A percentile compares a stretch with the other conserved stretches of the same genome.
These are phyloP conservation scores for Zarea fungicola DNA, from an alignment of 2,329 filamentous ascomycete species.

Conservation along the genomic window DNA sequence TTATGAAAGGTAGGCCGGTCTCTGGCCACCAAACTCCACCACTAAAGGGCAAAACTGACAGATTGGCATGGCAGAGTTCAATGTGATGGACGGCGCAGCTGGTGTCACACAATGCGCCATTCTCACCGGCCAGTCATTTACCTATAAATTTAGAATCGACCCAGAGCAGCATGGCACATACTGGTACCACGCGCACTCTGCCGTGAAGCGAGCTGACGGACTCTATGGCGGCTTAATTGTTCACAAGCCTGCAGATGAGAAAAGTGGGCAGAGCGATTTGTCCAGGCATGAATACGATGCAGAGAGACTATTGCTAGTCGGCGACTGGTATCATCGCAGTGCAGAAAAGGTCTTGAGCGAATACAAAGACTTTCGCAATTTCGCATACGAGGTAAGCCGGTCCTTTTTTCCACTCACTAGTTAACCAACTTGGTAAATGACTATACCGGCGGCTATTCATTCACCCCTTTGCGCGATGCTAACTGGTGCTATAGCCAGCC, in stretches of 20 bases:
- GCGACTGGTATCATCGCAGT: conserved; percentile 15
- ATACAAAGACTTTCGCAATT: conserved; percentile 13
- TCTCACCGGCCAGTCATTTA: conserved; percentile 47
- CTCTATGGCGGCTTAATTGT: conserved; percentile 15
- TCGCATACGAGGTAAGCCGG: conserved; percentile 15
- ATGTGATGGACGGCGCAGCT: conserved; percentile 56
- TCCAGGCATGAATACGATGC: conserved; percentile 10
- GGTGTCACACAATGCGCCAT: conserved; percentile 58
- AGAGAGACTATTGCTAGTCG: conserved; percentile 13
- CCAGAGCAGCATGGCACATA: conserved; percentile 51
- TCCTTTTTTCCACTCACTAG: too few species aligned
- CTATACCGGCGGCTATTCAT: too few species aligned
- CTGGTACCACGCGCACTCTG: conserved; percentile 37
- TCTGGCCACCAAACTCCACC: too few species aligned
- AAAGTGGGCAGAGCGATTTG: background rate
- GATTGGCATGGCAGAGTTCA: background rate
- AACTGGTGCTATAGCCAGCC: conserved; percentile 4
- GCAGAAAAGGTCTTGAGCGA: conserved; percentile 8
- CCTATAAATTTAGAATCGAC: conserved; percentile 26
- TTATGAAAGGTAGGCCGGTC: conserved; percentile 53
- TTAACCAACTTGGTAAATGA: too few species aligned
- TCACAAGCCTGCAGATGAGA: conserved; percentile 7
- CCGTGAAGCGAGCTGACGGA: conserved; percentile 15
- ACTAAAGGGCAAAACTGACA: too few species aligned
- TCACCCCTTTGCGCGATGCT: too few species aligned